Conservation (phyloP, 768 basidiomycete species). For the Russula sp. region DNA sequence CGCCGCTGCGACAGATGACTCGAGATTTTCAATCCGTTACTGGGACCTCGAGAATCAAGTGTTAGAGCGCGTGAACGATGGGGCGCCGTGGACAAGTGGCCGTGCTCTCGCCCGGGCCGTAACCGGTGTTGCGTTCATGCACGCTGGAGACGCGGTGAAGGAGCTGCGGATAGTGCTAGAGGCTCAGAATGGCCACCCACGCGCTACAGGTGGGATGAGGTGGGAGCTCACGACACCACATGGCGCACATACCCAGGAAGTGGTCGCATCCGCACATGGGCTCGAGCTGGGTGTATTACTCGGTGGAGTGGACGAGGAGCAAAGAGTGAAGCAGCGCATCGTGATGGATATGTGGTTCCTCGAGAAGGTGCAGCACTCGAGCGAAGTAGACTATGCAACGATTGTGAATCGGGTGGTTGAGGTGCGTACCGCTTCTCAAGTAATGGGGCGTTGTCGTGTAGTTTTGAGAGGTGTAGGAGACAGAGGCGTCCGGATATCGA, state of each 20-base stretch:
- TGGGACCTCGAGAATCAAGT: constrained; percentile 23
- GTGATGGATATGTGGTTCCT: constrained; percentile 23
- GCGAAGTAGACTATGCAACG: constrained; percentile 20
- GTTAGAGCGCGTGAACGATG: constrained; percentile 12
- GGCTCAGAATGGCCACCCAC: constrained; percentile 18
- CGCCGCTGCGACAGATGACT: constrained; percentile 24
- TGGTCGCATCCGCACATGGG: constrained; percentile 16
- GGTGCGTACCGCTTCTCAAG: constrained; percentile 14
- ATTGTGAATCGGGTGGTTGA: constrained; percentile 19
- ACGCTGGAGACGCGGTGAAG: constrained; percentile 17
- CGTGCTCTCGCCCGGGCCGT: constrained; percentile 22
- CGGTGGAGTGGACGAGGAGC: constrained; percentile 17
- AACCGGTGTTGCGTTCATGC: constrained; percentile 18
- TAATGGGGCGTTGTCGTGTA: not conserved
- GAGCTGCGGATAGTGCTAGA: constrained; percentile 18
- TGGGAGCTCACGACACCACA: constrained; percentile 23
- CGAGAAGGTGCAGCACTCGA: constrained; percentile 12
- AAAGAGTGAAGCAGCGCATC: constrained; percentile 19
- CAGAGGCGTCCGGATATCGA: constrained; percentile 12
- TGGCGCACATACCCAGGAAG: constrained; percentile 5
- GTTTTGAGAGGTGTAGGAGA: constrained; percentile 10
- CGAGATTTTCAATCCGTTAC: constrained; percentile 23
- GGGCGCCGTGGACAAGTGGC: constrained; percentile 19
- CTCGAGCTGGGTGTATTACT: constrained; percentile 22
- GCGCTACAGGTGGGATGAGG: constrained; percentile 19